These are phyloP conservation scores for Talaromyces borbonicus DNA, from an alignment of 495 filamentous ascomycete species.

Conservation along the genomic window DNA sequence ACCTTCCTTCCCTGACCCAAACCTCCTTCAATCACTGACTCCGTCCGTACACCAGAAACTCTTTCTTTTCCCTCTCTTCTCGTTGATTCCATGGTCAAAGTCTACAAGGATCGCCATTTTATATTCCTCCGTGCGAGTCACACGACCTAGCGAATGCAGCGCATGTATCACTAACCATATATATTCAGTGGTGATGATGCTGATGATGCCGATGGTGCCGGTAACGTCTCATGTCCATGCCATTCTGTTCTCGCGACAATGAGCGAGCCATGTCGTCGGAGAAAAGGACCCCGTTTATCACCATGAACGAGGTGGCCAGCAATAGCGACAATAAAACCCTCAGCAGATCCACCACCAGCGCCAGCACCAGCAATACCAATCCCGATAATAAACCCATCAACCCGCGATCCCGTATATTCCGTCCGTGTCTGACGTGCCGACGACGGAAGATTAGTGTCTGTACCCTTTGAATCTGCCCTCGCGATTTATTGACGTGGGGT, in stretches of 20 bases:
- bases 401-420: constrained; percentile 5
- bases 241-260: background rate
- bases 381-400: background rate
- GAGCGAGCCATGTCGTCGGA: constrained; percentile 2
- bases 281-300: background rate
- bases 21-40: background rate
- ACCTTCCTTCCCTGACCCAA: no score
- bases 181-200: no score
- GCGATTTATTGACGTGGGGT: no score
- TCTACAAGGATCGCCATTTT: no score
- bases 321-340: background rate
- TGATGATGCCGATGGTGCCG: background rate
- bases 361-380: background rate
- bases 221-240: background rate
- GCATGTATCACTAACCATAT: no score
- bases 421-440: constrained; percentile 7
- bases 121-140: no score
- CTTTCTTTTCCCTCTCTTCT: background rate
- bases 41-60: background rate
- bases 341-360: background rate
- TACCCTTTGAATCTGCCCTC: no score
- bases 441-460: constrained; percentile 8
- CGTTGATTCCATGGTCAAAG: background rate
- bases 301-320: constrained; percentile 4
- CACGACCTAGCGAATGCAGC: no score